These are phyloP conservation scores for Corchorus capsularis DNA, from an alignment of 345 rosid species.

Conservation along the genomic window DNA sequence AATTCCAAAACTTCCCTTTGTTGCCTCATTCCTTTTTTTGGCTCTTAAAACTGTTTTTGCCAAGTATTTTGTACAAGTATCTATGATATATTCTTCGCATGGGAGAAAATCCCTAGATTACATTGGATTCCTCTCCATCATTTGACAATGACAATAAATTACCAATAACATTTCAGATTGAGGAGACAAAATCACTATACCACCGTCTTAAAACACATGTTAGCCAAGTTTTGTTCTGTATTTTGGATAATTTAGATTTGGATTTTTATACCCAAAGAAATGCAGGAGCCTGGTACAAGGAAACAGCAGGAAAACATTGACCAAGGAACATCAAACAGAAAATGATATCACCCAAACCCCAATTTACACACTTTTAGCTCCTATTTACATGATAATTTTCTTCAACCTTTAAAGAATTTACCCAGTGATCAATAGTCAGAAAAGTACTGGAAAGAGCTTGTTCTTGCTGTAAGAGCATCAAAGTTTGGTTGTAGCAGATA, in stretches of 20 bases:
- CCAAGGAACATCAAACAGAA: too few species aligned
- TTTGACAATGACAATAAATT: background rate
- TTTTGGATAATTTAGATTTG: too few species aligned
- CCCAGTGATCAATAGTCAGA: background rate
- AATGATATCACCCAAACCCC: too few species aligned
- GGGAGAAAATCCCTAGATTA: slow-evolving; percentile 19
- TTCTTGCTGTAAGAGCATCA: background rate
- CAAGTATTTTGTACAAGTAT: background rate
- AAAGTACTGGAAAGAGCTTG: background rate
- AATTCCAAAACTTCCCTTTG: slow-evolving; percentile 38
- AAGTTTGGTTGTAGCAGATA: background rate
- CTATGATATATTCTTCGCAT: slow-evolving; percentile 9
- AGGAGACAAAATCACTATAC: background rate
- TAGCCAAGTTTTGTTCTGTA: background rate
- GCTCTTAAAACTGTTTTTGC: background rate
- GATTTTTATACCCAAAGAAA: too few species aligned
- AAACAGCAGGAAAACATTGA: too few species aligned
- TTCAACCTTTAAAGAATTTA: background rate
- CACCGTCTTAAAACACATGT: background rate
- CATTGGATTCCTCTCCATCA: slow-evolving; percentile 25
- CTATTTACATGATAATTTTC: background rate
- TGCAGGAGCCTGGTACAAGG: too few species aligned
- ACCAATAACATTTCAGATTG: too few species aligned
- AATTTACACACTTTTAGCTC: too few species aligned
- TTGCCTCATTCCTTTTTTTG: slow-evolving; percentile 28